Base-by-base conservation (phyloP, 2,329 filamentous ascomycete genomes). In the Arthrocladium fulminans region DNA sequence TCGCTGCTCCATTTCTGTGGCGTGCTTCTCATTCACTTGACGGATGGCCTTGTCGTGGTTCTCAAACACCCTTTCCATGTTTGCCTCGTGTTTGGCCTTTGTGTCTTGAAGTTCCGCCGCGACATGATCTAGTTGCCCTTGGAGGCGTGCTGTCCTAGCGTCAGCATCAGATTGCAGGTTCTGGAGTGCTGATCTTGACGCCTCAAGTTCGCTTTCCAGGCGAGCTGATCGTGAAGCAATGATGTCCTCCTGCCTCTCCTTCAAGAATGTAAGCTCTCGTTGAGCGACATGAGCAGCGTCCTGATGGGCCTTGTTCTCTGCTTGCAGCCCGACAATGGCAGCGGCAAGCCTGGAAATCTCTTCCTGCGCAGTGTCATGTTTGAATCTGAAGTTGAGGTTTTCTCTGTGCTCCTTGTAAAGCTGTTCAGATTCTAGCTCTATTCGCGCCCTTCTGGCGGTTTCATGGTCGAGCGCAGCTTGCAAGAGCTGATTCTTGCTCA, bases 121-220 rank as follows among this genome's bases (percentile, higher is more conserved):
- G 49, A 84, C 76, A 57, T 83, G 81, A 54, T 95, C 87, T 37
- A 94, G 70, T 63, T 94, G 86, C 17, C 76, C 70, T 46, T 87
- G 81, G 23, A 88, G 70, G 59, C 81, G 82, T 22, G 75, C 68
- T 51, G 92, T 77, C 63, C 94, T 86, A 50, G 83, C 81, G 63
- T 95, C 86, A 9, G 83, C 58, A 51, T 88, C 83, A 40, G 82
- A 78, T 38, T 84, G 80, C 22, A 87, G 79, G 43, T 83, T 75
- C 57, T 89, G 87, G 64, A 88, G 84, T 59, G 94, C 84, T 63
- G 86, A 82, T 61, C 89, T 92, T 45, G 89, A 86, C 32, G 80
- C 74, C 50, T 95, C 88, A 27, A 96, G 72, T 61, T 96, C 87
- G 10, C 78, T 76, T 63, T 94, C 84, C 73, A 95, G 75, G 3